Percentiles rank a stretch among this genome's conserved stretches.
Evolutionary conservation across 2,329 filamentous ascomycete genomes (phyloP).

Genomic region (Amesomyces nigricolor): DNA sequence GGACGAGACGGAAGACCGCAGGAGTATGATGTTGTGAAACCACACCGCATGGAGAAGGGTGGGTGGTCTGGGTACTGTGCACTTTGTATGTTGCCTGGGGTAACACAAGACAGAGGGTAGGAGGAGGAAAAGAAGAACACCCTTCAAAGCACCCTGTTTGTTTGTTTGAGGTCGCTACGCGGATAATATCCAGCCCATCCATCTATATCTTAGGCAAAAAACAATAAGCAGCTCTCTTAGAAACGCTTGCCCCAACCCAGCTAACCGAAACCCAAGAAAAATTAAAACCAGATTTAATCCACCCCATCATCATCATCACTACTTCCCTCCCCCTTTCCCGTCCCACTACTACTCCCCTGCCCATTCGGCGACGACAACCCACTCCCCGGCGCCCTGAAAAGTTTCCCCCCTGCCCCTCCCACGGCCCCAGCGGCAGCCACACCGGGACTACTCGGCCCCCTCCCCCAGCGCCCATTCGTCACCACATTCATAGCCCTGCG

Average conservation of each 20-base stretch:
- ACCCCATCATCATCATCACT: constrained; percentile 19
- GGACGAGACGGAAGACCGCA: too few relatives aligned
- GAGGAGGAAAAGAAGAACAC: too few relatives aligned
- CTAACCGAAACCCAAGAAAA: neutral
- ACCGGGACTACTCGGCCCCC: constrained; percentile 26
- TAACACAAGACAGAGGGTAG: too few relatives aligned
- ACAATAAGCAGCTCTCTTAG: neutral
- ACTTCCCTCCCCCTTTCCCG: neutral
- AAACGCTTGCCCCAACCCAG: neutral
- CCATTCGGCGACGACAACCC: neutral
- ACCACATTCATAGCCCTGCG: constrained; percentile 29
- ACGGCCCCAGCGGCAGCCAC: neutral
- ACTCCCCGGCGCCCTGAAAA: constrained; percentile 12
- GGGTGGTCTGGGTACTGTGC: too few relatives aligned
- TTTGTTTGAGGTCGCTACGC: too few relatives aligned
- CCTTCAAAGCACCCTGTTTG: too few relatives aligned
- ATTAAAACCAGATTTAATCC: constrained; percentile 6
- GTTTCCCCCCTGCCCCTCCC: neutral
- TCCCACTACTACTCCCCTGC: neutral
- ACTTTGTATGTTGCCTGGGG: too few relatives aligned
- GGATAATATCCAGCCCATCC: too few relatives aligned
- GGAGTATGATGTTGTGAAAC: too few relatives aligned
- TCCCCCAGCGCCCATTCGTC: constrained; percentile 37
- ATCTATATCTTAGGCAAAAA: too few relatives aligned
- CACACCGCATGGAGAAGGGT: too few relatives aligned